Base-by-base conservation (phyloP, 2,329 filamentous ascomycete species). In the Aspergillus tanneri region DNA sequence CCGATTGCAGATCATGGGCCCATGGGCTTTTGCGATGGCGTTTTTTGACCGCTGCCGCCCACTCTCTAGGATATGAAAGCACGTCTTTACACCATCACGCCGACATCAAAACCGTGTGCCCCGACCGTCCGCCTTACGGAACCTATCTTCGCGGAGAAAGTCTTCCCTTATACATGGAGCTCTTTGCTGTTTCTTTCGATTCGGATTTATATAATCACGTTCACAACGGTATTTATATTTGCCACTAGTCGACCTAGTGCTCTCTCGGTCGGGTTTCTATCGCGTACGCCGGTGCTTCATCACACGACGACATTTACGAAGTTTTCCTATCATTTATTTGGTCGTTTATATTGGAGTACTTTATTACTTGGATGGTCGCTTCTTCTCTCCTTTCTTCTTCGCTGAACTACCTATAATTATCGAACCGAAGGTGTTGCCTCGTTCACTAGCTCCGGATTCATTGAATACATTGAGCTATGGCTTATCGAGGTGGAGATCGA, bases 401-500 rank as follows among this genome's bases (percentile, higher is more conserved):
- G 48, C 55, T 34, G 30, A 34, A 34, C 8, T 19, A 7, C 19
- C 24, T 18, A 34, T 34, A 34, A 18, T 25, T 11, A 25, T 11
- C 24, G 12, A 18, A 14, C 30, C 30, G 30, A 18, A n/a, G n/a
- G 52, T 56, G 53, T 49, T 53, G 59, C 40, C 53, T 63, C 55
- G 57, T 37, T 47, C 46, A 42, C 54, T 52, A 51, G 52, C 32
- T 41, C 53, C 50, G 47, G 43, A 43, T 35, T 32, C 54, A 42
- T 48, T 38, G 50, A 51, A 52, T 49, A 54, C 16, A 39, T 40
- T 34, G 45, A 57, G 59, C 38, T 54, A 71, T 71, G 68, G 61
- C 66, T 25, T 58, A 58, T 56, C 61, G 58, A 40, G 64, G 67
- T 46, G 61, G 62, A 39, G 63, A 69, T 37, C 57, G 57, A 50